Evolutionary conservation across 371 early-diverging fungal species (phyloP), one percentile per base, ranked within the genome.

Genomic region (Choanephora cucurbitarum): DNA sequence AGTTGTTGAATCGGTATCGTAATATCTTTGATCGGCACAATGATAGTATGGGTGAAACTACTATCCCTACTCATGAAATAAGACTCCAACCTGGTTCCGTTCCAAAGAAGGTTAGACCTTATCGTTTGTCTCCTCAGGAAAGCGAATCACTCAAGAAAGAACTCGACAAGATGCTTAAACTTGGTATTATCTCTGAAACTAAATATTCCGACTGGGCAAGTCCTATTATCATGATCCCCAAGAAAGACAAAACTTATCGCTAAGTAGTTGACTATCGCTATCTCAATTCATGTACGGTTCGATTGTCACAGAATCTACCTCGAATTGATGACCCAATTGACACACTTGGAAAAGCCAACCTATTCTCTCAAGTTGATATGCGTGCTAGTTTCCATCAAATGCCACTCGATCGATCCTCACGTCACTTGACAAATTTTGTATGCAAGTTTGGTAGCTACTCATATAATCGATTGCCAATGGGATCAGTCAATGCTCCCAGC

Each of bases 341-440:
- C 31, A 44, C 44, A 0, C 48, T 84, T 0, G 52, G 44, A 21
- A 52, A 52, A 28, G 44, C 42, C 7, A 2, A 44, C 4, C 13
- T 40, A 23, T 48, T 56, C 19, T 31, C 42, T 1, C n/a, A 19
- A n/a, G 52, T 11, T 22, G 71, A 18, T 52, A 75, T 32, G 18
- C 58, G 48, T 0, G 34, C 39, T 1, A 79, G 72, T 0, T 82
- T 70, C 49, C 50, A 71, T 28, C 75, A 69, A 28, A 48, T 82
- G 0, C 58, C 55, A 17, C 43, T 82, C 5, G 67, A 75, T 49
- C 42, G 49, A 19, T 19, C 42, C 5, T 44, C 24, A 0, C 32
- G 21, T 5, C 45, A 46, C 17, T 77, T 83, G 22, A 82, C 86
- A 0, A 78, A 81, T 0, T 82, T 85, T 57, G 44, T 58, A 0